A percentile compares a stretch with the other conserved stretches of the same genome.
phyloP scores from a whole-genome alignment of 176 grass and related monocot genomes.

The Oryza meridionalis region DNA sequence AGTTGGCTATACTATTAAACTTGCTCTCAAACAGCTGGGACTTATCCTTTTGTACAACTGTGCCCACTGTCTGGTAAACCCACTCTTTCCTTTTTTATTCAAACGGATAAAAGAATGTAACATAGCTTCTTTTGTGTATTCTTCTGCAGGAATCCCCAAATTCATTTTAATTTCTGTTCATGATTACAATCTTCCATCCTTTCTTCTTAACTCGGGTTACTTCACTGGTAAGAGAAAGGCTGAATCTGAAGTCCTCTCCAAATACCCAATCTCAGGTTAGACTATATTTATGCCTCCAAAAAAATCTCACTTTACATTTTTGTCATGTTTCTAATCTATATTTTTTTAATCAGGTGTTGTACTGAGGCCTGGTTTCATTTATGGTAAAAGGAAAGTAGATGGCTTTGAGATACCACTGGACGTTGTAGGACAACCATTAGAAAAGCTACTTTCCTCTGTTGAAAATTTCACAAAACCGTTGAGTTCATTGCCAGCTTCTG shows the following conservation, averaged over 20 bases:
- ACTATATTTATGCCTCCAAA: neutral
- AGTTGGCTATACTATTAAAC: no score
- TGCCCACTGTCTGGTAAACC: neutral
- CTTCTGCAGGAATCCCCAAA: conserved; percentile 72
- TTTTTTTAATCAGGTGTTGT: conserved; percentile 66
- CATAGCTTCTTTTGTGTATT: conserved; percentile 34
- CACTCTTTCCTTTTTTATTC: neutral
- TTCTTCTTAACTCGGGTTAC: conserved; percentile 79
- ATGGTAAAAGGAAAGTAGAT: conserved; percentile 88
- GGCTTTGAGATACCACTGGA: conserved; percentile 87
- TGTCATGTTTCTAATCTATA: neutral
- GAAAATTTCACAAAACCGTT: conserved; percentile 83
- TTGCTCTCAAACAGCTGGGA: neutral
- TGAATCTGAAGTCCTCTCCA: conserved; percentile 94
- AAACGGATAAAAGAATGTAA: neutral
- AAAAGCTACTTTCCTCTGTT: conserved; percentile 63
- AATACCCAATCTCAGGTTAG: conserved; percentile 88
- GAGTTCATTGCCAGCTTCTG: conserved; percentile 77
- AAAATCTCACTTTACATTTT: neutral
- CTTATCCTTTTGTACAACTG: conserved; percentile 1
- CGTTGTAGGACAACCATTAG: conserved; percentile 69
- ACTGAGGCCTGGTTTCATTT: conserved; percentile 90
- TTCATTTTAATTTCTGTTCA: conserved; percentile 97
- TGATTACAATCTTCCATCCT: conserved; percentile 93
- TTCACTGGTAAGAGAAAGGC: conserved; percentile 94